Conservation (phyloP, 495 filamentous ascomycete species). For the Niebla homalea region DNA sequence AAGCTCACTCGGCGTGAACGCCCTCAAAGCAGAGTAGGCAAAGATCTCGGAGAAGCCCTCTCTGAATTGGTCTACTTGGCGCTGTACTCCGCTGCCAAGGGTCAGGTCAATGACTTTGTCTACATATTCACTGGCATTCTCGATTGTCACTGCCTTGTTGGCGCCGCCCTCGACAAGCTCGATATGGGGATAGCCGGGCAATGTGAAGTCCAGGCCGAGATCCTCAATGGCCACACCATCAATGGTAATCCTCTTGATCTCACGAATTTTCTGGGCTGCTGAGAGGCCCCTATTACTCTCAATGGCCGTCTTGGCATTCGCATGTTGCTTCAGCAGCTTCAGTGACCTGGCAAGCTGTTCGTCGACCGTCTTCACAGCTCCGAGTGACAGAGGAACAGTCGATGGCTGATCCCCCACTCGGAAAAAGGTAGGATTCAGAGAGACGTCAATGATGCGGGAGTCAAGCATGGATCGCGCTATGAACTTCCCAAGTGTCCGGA, state of each 20-base stretch:
- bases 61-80: conserved; percentile 85
- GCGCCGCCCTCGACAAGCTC: conserved; percentile 67
- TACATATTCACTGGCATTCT: conserved; percentile 79
- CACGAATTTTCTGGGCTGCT: conserved; percentile 53
- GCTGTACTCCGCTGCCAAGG: conserved; percentile 70
- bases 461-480: conserved; percentile 97
- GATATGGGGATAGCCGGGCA: conserved; percentile 84
- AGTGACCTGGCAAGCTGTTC: conserved; percentile 72
- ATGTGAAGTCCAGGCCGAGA: conserved; percentile 80
- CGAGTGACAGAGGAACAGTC: conserved; percentile 71
- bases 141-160: conserved; percentile 63
- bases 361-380: conserved; percentile 86
- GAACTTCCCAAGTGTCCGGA: conserved; percentile 93
- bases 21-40: conserved; percentile 79
- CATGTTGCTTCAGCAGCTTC: conserved; percentile 79
- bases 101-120: conserved; percentile 88
- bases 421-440: conserved; percentile 97
- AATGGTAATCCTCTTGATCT: conserved; percentile 52
- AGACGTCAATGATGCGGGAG: conserved; percentile 94
- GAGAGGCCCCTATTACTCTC: conserved; percentile 53
- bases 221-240: conserved; percentile 73
- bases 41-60: conserved; percentile 92
- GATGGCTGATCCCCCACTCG: conserved; percentile 66
- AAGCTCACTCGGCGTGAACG: conserved; percentile 94
- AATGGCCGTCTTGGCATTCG: conserved; percentile 64